Evolutionary conservation across 2,329 filamentous ascomycete species (phyloP).

Genomic region (Arthrobotrys sphaeroides): DNA sequence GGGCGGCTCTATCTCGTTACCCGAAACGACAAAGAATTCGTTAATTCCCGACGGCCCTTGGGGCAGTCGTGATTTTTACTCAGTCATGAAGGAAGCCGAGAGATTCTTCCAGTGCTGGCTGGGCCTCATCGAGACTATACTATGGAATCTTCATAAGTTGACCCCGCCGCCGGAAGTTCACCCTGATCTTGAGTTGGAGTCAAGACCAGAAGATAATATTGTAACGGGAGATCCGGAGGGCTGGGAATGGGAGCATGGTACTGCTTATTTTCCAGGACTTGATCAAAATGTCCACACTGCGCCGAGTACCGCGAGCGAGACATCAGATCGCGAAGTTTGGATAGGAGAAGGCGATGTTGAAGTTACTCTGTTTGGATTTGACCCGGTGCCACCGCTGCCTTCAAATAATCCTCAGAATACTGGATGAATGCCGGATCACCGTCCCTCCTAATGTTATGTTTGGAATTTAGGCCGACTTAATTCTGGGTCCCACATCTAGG

Average conservation of each 20-base stretch:
- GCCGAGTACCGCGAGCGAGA: neutral
- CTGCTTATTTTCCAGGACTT: neutral
- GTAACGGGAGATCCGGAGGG: neutral
- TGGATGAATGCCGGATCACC: no score
- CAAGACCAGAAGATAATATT: neutral
- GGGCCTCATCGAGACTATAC: neutral
- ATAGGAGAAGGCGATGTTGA: neutral
- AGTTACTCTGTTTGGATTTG: neutral
- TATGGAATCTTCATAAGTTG: neutral
- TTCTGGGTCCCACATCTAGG: no score
- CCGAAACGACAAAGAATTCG: neutral
- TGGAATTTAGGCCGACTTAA: no score
- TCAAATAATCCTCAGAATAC: no score
- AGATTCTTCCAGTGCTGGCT: neutral
- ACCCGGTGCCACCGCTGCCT: no score
- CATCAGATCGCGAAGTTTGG: neutral
- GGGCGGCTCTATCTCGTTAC: neutral
- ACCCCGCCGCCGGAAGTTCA: neutral
- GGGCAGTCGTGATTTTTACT: neutral
- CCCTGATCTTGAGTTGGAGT: neutral
- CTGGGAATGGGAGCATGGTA: conserved; percentile 4
- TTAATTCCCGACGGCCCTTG: neutral
- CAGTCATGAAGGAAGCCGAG: neutral
- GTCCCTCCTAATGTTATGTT: no score
- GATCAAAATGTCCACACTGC: neutral